Conservation (phyloP, 148 eudicot genomes). For the Pharnaceum exiguum region DNA sequence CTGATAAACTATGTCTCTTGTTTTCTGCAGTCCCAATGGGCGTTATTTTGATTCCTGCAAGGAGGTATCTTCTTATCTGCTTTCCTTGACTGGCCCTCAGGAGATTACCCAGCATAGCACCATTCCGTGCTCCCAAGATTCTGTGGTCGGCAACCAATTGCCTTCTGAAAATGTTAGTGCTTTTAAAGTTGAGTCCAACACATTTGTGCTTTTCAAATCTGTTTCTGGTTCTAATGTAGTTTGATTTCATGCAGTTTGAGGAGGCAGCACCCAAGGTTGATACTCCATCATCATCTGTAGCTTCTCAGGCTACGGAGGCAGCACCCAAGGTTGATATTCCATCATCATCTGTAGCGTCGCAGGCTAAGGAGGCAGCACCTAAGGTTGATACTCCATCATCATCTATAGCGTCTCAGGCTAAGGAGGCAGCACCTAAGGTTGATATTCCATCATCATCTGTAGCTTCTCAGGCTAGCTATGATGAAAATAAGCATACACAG, state of each 20-base stretch:
- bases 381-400: conserved; percentile 22
- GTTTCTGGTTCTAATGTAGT: background rate
- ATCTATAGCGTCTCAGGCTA: conserved; percentile 13
- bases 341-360: conserved; percentile 20
- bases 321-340: conserved; percentile 15
- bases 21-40: conserved; percentile 74
- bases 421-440: conserved; percentile 17
- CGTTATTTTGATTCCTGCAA: conserved; percentile 77
- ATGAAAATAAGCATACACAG: conserved; percentile 27
- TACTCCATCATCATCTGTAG: conserved; percentile 20
- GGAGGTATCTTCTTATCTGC: conserved; percentile 79
- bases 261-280: conserved; percentile 18
- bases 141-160: conserved; percentile 20
- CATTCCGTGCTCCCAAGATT: conserved; percentile 22
- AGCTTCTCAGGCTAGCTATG: conserved; percentile 21
- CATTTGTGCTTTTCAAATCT: background rate
- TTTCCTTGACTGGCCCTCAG: conserved; percentile 53
- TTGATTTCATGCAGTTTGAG: conserved; percentile 35
- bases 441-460: conserved; percentile 22
- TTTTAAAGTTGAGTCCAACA: background rate
- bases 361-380: conserved; percentile 19
- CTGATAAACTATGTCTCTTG: conserved; percentile 22
- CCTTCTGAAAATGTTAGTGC: conserved; percentile 50
- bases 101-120: conserved; percentile 27
- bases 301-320: conserved; percentile 20